Conservation (phyloP, 305 asterid genomes). For the Ruellia speciosa region DNA sequence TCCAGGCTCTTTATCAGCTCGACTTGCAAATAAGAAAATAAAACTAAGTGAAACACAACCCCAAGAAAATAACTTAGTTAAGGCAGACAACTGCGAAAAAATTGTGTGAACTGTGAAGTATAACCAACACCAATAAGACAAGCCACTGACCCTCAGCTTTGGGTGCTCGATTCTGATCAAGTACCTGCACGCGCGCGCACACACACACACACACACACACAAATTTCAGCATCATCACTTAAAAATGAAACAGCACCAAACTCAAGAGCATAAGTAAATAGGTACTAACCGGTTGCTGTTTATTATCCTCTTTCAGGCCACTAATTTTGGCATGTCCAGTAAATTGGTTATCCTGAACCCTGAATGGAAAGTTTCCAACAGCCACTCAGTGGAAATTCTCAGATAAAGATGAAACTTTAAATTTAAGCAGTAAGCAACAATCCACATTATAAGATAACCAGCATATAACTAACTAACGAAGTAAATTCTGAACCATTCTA, state of each 20-base stretch:
- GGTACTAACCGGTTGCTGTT: constrained; percentile 35
- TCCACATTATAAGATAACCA: background rate
- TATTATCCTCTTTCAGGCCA: constrained; percentile 36
- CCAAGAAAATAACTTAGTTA: background rate
- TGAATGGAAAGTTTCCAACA: constrained; percentile 20
- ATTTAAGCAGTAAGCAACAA: background rate
- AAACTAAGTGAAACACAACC: background rate
- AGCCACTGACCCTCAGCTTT: constrained; percentile 23
- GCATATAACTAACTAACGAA: background rate
- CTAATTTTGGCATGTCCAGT: constrained; percentile 40
- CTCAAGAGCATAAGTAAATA: constrained; percentile 18
- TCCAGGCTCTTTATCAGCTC: background rate
- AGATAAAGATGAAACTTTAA: background rate
- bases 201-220: too few relatives aligned
- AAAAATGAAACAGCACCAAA: constrained; percentile 11
- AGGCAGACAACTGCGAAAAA: background rate
- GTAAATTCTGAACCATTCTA: too few relatives aligned
- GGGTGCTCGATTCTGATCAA: constrained; percentile 36
- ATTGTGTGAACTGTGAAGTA: background rate
- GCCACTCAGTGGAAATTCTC: constrained; percentile 2
- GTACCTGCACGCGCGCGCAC: constrained; percentile 56
- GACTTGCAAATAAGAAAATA: background rate
- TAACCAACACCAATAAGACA: background rate
- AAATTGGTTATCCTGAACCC: constrained; percentile 39
- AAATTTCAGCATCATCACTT: constrained; percentile 11